These are phyloP conservation scores for Phytophthora pluvialis DNA, from an alignment of 352 stramenopile species.

Conservation along the genomic window DNA sequence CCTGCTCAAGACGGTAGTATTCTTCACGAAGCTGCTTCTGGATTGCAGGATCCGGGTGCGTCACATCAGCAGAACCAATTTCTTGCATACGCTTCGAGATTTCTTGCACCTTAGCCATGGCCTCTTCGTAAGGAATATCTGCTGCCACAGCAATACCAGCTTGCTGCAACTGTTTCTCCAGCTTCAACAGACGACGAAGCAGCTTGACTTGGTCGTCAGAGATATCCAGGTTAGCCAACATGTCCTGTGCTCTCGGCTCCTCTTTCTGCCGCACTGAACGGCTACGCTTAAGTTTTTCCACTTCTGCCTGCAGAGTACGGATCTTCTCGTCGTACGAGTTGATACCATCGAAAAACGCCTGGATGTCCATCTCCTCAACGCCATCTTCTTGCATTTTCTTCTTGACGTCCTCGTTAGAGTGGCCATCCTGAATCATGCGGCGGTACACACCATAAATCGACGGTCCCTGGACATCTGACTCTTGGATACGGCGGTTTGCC, in stretches of 20 bases:
- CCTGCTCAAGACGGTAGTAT: constrained; percentile 93
- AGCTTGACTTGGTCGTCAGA: constrained; percentile 79
- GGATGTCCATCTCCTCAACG: constrained; percentile 73
- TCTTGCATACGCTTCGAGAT: constrained; percentile 93
- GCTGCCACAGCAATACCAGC: constrained; percentile 90
- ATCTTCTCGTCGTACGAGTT: constrained; percentile 89
- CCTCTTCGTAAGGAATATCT: constrained; percentile 94
- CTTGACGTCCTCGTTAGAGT: constrained; percentile 71
- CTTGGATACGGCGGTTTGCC: constrained; percentile 84
- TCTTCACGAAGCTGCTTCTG: constrained; percentile 91
- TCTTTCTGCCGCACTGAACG: constrained; percentile 56
- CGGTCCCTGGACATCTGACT: constrained; percentile 51
- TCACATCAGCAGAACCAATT: constrained; percentile 93
- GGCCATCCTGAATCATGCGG: constrained; percentile 75
- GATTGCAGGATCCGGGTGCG: constrained; percentile 75
- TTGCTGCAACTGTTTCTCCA: constrained; percentile 85
- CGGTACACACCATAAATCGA: constrained; percentile 73
- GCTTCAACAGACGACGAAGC: constrained; percentile 79
- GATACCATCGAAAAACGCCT: constrained; percentile 85
- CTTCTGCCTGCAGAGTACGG: constrained; percentile 76
- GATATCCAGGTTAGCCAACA: constrained; percentile 77
- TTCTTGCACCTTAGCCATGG: constrained; percentile 89
- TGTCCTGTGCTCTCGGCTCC: constrained; percentile 63
- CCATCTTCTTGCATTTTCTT: constrained; percentile 81
- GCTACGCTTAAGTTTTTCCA: constrained; percentile 81